These are phyloP conservation scores for Lactarius quietus DNA, from an alignment of 768 basidiomycete species.

Conservation along the genomic window DNA sequence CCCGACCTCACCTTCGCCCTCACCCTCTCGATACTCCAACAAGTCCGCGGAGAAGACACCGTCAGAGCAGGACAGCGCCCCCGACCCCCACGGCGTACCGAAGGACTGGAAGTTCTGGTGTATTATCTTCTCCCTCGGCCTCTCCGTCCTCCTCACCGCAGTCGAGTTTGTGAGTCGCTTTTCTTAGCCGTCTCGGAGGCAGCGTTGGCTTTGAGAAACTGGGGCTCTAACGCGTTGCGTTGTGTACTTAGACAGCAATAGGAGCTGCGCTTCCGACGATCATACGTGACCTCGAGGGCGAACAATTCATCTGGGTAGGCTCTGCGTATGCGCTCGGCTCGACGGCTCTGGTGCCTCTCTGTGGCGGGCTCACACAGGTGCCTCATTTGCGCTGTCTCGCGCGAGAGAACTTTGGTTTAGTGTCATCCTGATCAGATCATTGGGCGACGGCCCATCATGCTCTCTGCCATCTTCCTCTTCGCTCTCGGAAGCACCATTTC, in stretches of 20 bases:
- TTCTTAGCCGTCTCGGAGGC: not conserved
- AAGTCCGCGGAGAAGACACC: not conserved
- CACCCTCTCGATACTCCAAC: not conserved
- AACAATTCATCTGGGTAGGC: conserved; percentile 29
- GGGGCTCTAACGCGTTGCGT: not conserved
- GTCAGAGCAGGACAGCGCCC: too few species aligned
- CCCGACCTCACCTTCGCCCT: not conserved
- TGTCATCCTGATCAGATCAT: conserved; percentile 26
- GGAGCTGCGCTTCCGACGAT: conserved; percentile 34
- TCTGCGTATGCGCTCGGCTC: conserved; percentile 29
- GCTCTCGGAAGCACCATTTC: conserved; percentile 35
- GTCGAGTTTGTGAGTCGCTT: conserved; percentile 19
- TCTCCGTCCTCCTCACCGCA: conserved; percentile 18
- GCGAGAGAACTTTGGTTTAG: not conserved
- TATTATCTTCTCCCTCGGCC: conserved; percentile 22
- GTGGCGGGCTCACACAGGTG: conserved; percentile 29
- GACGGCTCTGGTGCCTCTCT: conserved; percentile 31
- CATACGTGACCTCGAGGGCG: conserved; percentile 29
- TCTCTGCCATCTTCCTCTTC: conserved; percentile 29
- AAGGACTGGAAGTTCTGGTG: conserved; percentile 27
- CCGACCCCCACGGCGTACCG: not conserved
- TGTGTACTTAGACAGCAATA: conserved; percentile 14
- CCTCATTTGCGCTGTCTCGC: not conserved
- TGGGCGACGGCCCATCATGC: conserved; percentile 32
- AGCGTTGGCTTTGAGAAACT: not conserved